Conservation (phyloP, 495 filamentous ascomycete species). For the Hyaloscypha finlandica region DNA sequence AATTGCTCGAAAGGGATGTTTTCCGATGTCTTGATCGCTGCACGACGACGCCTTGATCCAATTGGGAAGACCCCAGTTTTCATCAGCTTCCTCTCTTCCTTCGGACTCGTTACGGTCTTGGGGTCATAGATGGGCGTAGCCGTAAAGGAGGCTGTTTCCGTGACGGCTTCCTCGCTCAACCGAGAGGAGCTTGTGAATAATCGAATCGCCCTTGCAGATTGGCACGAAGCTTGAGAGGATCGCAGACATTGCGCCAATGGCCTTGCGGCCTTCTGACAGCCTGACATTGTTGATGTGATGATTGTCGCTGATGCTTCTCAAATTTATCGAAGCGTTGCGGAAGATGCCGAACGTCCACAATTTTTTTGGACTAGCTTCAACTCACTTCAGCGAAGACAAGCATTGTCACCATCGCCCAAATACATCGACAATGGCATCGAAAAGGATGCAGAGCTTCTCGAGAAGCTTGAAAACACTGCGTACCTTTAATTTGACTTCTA, state of each 20-base stretch:
- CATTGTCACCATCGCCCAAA: constrained; percentile 12
- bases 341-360: constrained; percentile 27
- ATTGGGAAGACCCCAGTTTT: constrained; percentile 60
- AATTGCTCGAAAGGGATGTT: constrained; percentile 88
- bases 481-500: constrained; percentile 16
- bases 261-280: constrained; percentile 67
- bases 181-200: constrained; percentile 46
- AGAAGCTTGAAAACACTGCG: constrained; percentile 39
- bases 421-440: constrained; percentile 35
- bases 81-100: constrained; percentile 61
- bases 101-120: constrained; percentile 42
- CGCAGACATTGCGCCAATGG: constrained; percentile 66
- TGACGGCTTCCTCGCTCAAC: constrained; percentile 41
- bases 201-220: constrained; percentile 41
- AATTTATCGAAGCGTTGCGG: constrained; percentile 30
- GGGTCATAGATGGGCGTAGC: constrained; percentile 36
- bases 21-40: constrained; percentile 65
- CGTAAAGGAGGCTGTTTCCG: constrained; percentile 36
- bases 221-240: constrained; percentile 41
- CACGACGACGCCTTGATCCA: constrained; percentile 82
- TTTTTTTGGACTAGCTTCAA: constrained; percentile 25
- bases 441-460: constrained; percentile 40
- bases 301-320: constrained; percentile 22
- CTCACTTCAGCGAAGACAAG: constrained; percentile 11
- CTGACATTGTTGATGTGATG: constrained; percentile 56